Percentiles rank a stretch among this genome's conserved stretches.
Conservation (phyloP, 169 alveolate genomes). For the Cryptosporidium viatorum region DNA sequence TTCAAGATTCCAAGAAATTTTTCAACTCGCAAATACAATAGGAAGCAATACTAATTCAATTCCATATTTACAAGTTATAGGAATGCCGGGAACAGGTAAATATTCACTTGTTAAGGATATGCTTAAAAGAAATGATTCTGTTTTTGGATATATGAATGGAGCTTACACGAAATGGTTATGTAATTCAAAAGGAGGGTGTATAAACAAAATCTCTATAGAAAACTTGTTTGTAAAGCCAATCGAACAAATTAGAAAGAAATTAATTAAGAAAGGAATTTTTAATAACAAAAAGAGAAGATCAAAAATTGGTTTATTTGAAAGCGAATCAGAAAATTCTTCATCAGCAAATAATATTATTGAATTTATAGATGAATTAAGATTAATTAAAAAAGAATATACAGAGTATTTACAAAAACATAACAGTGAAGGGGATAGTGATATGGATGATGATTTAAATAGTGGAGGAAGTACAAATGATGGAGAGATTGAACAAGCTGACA, state of each 20-base stretch:
- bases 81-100: slow-evolving; percentile 72
- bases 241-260: slow-evolving; percentile 28
- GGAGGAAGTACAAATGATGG: neutral
- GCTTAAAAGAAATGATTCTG: slow-evolving; percentile 3
- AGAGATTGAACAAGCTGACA: neutral
- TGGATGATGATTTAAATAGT: neutral
- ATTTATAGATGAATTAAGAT: slow-evolving; percentile 49
- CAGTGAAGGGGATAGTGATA: neutral
- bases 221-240: slow-evolving; percentile 59
- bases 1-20: slow-evolving; percentile 53
- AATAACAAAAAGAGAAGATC: neutral
- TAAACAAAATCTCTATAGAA: slow-evolving; percentile 45
- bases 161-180: slow-evolving; percentile 43
- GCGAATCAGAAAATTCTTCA: slow-evolving; percentile 14
- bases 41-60: slow-evolving; percentile 34
- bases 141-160: slow-evolving; percentile 54
- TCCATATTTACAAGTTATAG: slow-evolving; percentile 49
- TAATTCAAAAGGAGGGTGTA: slow-evolving; percentile 3
- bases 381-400: slow-evolving; percentile 14
- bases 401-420: slow-evolving; percentile 3
- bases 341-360: slow-evolving; percentile 28
- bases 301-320: neutral
- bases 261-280: slow-evolving; percentile 18
- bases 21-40: slow-evolving; percentile 46
- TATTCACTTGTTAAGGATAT: slow-evolving; percentile 39